Percentiles rank a stretch among this genome's conserved stretches.
Conservation (phyloP, 805 yeast species). For the Yarrowia sp. region DNA sequence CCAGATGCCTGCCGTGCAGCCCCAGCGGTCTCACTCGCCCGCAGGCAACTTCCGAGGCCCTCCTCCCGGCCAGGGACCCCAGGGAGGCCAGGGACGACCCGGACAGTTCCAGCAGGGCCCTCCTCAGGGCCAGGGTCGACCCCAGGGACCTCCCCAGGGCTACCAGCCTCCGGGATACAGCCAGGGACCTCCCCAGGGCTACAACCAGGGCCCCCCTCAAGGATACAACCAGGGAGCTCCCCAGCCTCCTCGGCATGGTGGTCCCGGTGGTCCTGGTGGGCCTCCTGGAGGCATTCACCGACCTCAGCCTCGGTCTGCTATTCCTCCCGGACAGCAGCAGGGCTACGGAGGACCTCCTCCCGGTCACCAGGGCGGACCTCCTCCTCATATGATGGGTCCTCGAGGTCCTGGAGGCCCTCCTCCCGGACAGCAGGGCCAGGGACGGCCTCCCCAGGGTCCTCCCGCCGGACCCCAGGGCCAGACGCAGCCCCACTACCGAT, state of each 20-base stretch:
- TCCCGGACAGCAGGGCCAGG: slow-evolving; percentile 24
- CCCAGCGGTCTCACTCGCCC: slow-evolving; percentile 33
- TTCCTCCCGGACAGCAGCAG: slow-evolving; percentile 36
- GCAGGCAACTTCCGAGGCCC: slow-evolving; percentile 34
- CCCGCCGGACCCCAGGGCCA: slow-evolving; percentile 21
- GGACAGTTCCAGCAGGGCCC: background rate
- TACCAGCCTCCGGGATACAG: background rate
- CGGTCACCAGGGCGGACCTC: slow-evolving; percentile 38
- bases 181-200: slow-evolving; percentile 15
- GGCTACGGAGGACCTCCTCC: slow-evolving; percentile 10
- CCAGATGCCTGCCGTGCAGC: slow-evolving; percentile 32
- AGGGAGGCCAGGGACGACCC: slow-evolving; percentile 9
- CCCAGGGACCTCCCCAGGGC: slow-evolving; percentile 12
- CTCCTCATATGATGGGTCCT: slow-evolving; percentile 37
- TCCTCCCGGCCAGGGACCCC: background rate
- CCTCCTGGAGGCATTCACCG: slow-evolving; percentile 30
- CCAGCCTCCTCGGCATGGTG: slow-evolving; percentile 30
- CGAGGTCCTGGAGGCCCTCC: slow-evolving; percentile 39
- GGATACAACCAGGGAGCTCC: slow-evolving; percentile 5
- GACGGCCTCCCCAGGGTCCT: slow-evolving; percentile 34
- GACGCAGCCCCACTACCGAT: slow-evolving; percentile 36
- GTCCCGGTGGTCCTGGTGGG: slow-evolving; percentile 29
- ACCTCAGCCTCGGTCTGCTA: slow-evolving; percentile 33
- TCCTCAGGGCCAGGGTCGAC: slow-evolving; percentile 5
- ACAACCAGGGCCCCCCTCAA: slow-evolving; percentile 13